Evolutionary conservation across 2,329 filamentous ascomycete species (phyloP), one percentile per base, ranked within the genome.

Genomic region (Botryotinia calthae): DNA sequence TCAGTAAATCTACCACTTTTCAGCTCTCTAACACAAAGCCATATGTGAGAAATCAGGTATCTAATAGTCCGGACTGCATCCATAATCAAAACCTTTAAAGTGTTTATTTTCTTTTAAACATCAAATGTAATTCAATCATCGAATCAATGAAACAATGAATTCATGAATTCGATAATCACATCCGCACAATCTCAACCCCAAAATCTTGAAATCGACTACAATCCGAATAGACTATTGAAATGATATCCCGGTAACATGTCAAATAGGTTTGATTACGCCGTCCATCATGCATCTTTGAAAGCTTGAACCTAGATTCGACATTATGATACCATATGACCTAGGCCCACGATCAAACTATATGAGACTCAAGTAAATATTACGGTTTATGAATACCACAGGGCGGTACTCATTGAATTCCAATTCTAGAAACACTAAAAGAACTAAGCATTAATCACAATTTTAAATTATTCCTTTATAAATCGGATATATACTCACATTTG

Each of bases 221-320:
- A 22, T 48, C 46, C 9, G 22, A 8, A 25, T 3, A 8, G 22
- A 25, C 10, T 10, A 1, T 48, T 1, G 20, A 48, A 4, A 25
- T 0, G 1, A 0, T 7, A 0, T 12, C 46, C 4, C 25, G 7
- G 46, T 5, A 9, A 5, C 5, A 2, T 48, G 46, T 5, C 22
- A 12, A 12, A 25, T 48, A 10, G 9, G 9, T 25, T 25, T 5
- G 46, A 48, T 2, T 5, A 4, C 12, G 25, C 4, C 9, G 12
- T 4, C 10, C 22, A 48, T 12, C 10, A 48, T 12, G 9, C 46
- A 4, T 9, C 46, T 37, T 37, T 37, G 5, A 37, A 37, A 37
- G 34, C 34, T 37, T 48, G 22, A 51, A 4, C n/a, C 4, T 51
- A 2, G 25, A 51, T 51, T n/a, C 2, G 25, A n/a, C 4, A 51